These are phyloP conservation scores for Fraxinus greggii DNA, from an alignment of 305 asterid genomes.

Conservation along the genomic window DNA sequence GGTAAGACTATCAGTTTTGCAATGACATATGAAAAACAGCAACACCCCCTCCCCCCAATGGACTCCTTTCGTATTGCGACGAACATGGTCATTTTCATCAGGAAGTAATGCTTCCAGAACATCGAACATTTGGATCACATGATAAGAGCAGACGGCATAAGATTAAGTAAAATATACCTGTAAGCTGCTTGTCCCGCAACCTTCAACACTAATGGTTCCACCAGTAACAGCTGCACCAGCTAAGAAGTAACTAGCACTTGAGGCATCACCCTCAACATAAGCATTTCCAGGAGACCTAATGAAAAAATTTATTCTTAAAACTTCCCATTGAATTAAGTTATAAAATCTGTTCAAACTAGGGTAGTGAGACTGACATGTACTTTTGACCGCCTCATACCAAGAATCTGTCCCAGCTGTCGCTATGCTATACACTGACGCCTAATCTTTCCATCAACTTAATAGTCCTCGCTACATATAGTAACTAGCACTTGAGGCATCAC, in stretches of 20 bases:
- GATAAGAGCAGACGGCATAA: background rate
- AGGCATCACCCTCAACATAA: conserved; percentile 98
- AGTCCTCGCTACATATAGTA: conserved; percentile 97
- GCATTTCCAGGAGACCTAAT: conserved; percentile 93
- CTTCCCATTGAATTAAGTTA: conserved; percentile 5
- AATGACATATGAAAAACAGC: background rate
- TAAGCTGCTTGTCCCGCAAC: conserved; percentile 96
- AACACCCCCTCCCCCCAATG: background rate
- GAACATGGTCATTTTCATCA: background rate
- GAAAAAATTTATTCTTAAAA: background rate
- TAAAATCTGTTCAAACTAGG: conserved; percentile 19
- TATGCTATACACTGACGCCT: conserved; percentile 88
- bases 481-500: conserved; percentile 98
- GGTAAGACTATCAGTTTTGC: background rate
- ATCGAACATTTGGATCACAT: background rate
- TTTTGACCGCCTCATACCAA: conserved; percentile 87
- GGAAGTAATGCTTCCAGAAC: background rate
- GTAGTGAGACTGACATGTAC: conserved; percentile 63
- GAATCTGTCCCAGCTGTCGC: conserved; percentile 82
- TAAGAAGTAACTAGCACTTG: conserved; percentile 99
- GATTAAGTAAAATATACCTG: conserved; percentile 52
- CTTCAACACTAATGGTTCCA: conserved; percentile 95
- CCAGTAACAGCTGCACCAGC: conserved; percentile 99
- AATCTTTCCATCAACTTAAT: conserved; percentile 94
- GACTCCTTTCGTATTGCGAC: background rate